Percentiles rank a stretch among this genome's conserved stretches.
phyloP scores from a whole-genome alignment of 768 basidiomycete species.

The Lactarius evosmus region DNA sequence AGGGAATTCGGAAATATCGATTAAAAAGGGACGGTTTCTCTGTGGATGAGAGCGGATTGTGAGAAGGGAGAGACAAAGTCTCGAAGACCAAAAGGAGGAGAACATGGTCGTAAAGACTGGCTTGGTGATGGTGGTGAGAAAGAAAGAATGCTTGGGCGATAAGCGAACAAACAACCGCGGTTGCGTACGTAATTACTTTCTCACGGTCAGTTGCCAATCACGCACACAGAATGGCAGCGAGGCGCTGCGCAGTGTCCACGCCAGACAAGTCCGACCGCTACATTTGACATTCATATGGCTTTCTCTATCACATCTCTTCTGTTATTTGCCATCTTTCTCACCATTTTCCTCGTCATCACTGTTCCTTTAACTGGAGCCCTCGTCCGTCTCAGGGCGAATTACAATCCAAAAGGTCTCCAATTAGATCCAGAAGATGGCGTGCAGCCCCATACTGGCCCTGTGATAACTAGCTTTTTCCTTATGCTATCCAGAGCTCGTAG shows the following conservation, averaged over 20 bases:
- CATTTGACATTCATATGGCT: conserved; percentile 17
- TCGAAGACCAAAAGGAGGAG: not conserved
- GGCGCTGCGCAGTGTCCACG: not conserved
- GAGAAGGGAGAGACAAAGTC: not conserved
- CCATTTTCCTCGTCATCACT: conserved; percentile 56
- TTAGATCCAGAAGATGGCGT: conserved; percentile 73
- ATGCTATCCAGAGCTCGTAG: conserved; percentile 70
- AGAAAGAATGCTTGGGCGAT: not conserved
- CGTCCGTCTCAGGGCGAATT: conserved; percentile 78
- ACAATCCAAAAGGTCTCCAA: conserved; percentile 80
- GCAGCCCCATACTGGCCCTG: conserved; percentile 69
- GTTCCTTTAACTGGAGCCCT: conserved; percentile 51
- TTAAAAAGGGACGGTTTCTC: too few species aligned
- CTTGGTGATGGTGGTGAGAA: conserved; percentile 15
- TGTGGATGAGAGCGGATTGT: not conserved
- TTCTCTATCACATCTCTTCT: conserved; percentile 39
- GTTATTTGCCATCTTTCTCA: conserved; percentile 53
- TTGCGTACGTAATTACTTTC: conserved; percentile 14
- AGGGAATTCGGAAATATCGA: not conserved
- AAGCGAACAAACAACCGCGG: not conserved
- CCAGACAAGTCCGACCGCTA: conserved; percentile 23
- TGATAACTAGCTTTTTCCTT: conserved; percentile 69
- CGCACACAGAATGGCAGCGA: too few species aligned
- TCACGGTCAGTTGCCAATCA: conserved; percentile 2
- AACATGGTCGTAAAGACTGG: too few species aligned